Base-by-base conservation (phyloP, 192 early-diverging fungal genomes). In the Mortierella hygrophila region DNA sequence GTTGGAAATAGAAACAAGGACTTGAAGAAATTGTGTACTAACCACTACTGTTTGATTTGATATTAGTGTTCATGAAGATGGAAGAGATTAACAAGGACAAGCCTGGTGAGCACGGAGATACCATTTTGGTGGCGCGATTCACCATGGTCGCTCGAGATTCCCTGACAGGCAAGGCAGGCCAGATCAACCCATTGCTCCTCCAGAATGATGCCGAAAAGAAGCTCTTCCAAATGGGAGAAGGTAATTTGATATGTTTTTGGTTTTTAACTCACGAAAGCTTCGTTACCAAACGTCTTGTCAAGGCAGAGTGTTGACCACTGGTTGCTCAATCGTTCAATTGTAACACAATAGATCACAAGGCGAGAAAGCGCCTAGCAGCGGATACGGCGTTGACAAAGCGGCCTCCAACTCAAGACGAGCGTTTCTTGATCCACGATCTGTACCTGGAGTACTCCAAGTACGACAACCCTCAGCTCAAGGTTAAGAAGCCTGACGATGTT, bases 61-160 rank as follows among this genome's bases (percentile, higher is more conserved):
- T 54, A 40, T n/a, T 68, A 91, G 94, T 95, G 20, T 91, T 90
- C 68, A 92, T 95, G 81, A 92, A 93, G 79, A 88, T 93, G 75
- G 95, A 96, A 71, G 83, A 91, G 7, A 78, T 94, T n/a, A 52
- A 77, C 13, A 65, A 79, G 1, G 80, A 88, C 8, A 44, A 80
- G 0, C 74, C 74, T 23, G 76, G 68, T 4, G 21, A 71, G 20
- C 70, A 74, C 38, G 79, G 76, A 37, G 72, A 94, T 60, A 91
- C 92, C 9, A 93, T 96, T 74, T 89, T 97, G 26, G 88, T 91
- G 21, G 96, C 97, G 26, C 93, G 95, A 79, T 97, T 98, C 80
- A 97, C 95, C 8, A 98, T 97, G 97, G 97, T 96, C 42, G 94
- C 95, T 4, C 88, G 93, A 38, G 94, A 97, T 85, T 90, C 95